Percentiles rank a stretch among this genome's conserved stretches.
phyloP scores from a whole-genome alignment of 1,284 basidiomycete genomes.

The Trametes versicolor region DNA sequence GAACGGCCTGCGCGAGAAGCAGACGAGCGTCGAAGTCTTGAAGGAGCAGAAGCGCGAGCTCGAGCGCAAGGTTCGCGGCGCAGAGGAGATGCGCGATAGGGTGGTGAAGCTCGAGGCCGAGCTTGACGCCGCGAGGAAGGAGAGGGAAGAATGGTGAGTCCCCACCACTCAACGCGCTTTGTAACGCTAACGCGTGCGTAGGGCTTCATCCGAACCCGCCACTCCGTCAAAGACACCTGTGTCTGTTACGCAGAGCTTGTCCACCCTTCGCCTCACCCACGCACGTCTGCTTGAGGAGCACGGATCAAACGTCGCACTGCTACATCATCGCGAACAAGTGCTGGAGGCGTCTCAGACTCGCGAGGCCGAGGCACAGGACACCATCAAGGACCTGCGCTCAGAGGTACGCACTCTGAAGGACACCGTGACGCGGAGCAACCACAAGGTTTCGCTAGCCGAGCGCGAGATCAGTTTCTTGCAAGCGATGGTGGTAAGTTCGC shows the following conservation, averaged over 20 bases:
- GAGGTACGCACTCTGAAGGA: slow-evolving; percentile 54
- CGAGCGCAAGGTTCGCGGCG: slow-evolving; percentile 61
- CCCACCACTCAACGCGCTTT: slow-evolving; percentile 27
- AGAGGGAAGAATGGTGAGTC: slow-evolving; percentile 64
- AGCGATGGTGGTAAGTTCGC: slow-evolving; percentile 63
- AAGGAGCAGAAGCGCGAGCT: slow-evolving; percentile 78
- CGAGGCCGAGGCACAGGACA: slow-evolving; percentile 47
- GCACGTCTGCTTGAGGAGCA: slow-evolving; percentile 72
- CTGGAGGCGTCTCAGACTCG: slow-evolving; percentile 51
- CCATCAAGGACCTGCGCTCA: slow-evolving; percentile 47
- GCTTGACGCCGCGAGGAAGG: slow-evolving; percentile 62
- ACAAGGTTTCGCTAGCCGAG: slow-evolving; percentile 57
- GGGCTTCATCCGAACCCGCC: slow-evolving; percentile 51
- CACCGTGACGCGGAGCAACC: slow-evolving; percentile 55
- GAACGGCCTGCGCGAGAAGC: slow-evolving; percentile 59
- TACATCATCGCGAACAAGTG: slow-evolving; percentile 61
- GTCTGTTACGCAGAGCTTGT: slow-evolving; percentile 61
- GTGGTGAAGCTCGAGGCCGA: slow-evolving; percentile 70
- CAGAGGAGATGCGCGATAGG: slow-evolving; percentile 67
- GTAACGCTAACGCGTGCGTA: slow-evolving; percentile 33
- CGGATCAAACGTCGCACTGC: slow-evolving; percentile 60
- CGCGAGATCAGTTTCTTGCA: slow-evolving; percentile 70
- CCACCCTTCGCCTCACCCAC: slow-evolving; percentile 66
- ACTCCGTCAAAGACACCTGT: slow-evolving; percentile 59
- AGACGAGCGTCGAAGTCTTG: slow-evolving; percentile 72